A percentile compares a stretch with the other conserved stretches of the same genome.
Conservation (phyloP, 257 asterid species). For the Coffea eugenioides region DNA sequence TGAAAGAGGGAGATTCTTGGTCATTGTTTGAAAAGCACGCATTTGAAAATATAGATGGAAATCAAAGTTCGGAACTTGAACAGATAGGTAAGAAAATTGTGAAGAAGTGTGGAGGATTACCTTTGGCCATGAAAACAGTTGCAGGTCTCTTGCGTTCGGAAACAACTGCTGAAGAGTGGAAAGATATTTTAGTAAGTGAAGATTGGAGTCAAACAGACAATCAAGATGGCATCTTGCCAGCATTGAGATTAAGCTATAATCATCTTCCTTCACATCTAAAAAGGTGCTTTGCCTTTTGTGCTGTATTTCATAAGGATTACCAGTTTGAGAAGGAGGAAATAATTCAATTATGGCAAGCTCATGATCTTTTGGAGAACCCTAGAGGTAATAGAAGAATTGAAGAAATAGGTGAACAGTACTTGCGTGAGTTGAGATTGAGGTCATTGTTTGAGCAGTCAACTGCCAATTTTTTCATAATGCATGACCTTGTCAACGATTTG, state of each 20-base stretch:
- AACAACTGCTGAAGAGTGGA: not conserved
- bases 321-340: not conserved
- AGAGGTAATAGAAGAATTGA: not conserved
- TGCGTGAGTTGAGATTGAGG: constrained; percentile 3
- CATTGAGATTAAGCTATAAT: constrained; percentile 11
- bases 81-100: constrained; percentile 2
- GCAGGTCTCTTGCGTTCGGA: constrained; percentile 9
- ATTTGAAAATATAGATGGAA: not conserved
- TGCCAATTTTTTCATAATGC: constrained; percentile 29
- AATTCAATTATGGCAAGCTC: constrained; percentile 9
- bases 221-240: not conserved
- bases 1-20: not conserved
- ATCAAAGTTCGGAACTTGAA: not conserved
- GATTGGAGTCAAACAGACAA: not conserved
- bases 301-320: constrained; percentile 13
- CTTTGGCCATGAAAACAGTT: constrained; percentile 18
- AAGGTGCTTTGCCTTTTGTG: constrained; percentile 10
- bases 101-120: constrained; percentile 12
- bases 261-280: constrained; percentile 15
- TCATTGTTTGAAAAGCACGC: constrained; percentile 12
- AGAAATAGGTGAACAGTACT: not conserved
- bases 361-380: constrained; percentile 7
- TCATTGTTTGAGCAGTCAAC: constrained; percentile 4
- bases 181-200: constrained; percentile 1
- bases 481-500: constrained; percentile 58